A percentile compares a stretch with the other conserved stretches of the same genome.
phyloP scores from a whole-genome alignment of 768 basidiomycete genomes.

The Plicaturopsis crispa region DNA sequence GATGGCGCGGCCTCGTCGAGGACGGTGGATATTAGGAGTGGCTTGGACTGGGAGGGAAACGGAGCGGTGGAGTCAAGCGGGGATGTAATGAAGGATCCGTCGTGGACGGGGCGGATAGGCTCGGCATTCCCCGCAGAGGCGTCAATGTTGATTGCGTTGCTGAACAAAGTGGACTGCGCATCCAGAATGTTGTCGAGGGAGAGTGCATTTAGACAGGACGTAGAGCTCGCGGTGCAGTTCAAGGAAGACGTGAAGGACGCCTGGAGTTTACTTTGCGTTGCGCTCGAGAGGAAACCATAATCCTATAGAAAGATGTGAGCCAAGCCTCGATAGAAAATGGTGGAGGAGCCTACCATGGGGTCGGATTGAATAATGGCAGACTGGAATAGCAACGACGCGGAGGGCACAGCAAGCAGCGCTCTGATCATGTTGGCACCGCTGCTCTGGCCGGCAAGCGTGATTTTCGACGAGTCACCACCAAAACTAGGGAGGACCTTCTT shows the following conservation, averaged over 20 bases:
- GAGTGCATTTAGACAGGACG: slow-evolving; percentile 42
- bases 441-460: slow-evolving; percentile 80
- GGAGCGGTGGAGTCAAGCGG: slow-evolving; percentile 53
- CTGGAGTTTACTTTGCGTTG: slow-evolving; percentile 48
- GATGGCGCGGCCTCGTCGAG: slow-evolving; percentile 64
- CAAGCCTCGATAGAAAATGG: not conserved
- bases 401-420: slow-evolving; percentile 65
- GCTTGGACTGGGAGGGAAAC: slow-evolving; percentile 56
- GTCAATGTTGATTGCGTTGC: slow-evolving; percentile 36
- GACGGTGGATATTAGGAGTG: slow-evolving; percentile 66
- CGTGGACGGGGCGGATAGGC: slow-evolving; percentile 62
- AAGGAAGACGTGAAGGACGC: slow-evolving; percentile 40
- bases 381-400: slow-evolving; percentile 63
- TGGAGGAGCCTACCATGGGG: slow-evolving; percentile 54
- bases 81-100: slow-evolving; percentile 62
- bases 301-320: slow-evolving; percentile 33
- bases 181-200: slow-evolving; percentile 44
- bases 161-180: slow-evolving; percentile 40
- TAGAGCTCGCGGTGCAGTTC: slow-evolving; percentile 36
- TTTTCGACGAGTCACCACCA: slow-evolving; percentile 55
- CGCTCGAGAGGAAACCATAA: slow-evolving; percentile 57
- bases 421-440: slow-evolving; percentile 74
- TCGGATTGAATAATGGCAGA: slow-evolving; percentile 83
- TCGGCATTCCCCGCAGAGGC: slow-evolving; percentile 42
- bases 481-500: slow-evolving; percentile 50